Base-by-base conservation (phyloP, 768 basidiomycete species). In the Tubosaeta sp. region DNA sequence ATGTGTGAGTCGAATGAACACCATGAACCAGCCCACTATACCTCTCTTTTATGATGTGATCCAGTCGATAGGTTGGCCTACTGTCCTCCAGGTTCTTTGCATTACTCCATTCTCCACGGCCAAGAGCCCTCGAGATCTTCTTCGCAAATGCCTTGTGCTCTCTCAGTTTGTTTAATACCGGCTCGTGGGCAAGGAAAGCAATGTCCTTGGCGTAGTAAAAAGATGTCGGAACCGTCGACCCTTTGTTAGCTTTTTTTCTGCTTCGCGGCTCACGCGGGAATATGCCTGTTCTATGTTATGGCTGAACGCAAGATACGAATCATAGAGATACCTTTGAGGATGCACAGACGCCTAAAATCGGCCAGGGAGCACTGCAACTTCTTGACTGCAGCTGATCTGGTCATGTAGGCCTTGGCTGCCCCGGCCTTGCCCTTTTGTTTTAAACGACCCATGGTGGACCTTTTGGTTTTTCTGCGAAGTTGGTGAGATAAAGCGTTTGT, bases 151-250 rank as follows among this genome's bases (percentile, higher is more conserved):
- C 86, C 69, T 99, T 99, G 75, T 99, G 96, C 67, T 98, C 94
- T 63, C 96, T 77, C 45, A 99, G 77, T 69, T 92, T 96, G 68
- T 83, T 84, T 22, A 99, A 76, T 11, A 98, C 84, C 1, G 96
- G 96, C 66, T 99, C 96, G 68, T 99, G 96, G 5, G 92, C 86
- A 30, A 99, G 83, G 71, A 95, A 98, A 50, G 90, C 89, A 57
- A 99, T 95, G 66, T 99, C 96, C 73, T 99, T 99, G 24, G 90
- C 76, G 68, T 98, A 97, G 73, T 99, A 99, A 73, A 98, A 99
- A 3, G 94, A 92, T 1, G 96, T 93, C 4, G 94, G 94, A 0
- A 92, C 94, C 46, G 94, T 93, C 3, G 92, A 95, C 1, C 95
- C 96, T 69, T 96, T 98, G 75, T 98, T 98, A 32, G 95, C 96